Evolutionary conservation across 345 rosid genomes (phyloP).

Genomic region (Eucalyptus lansdowneana): DNA sequence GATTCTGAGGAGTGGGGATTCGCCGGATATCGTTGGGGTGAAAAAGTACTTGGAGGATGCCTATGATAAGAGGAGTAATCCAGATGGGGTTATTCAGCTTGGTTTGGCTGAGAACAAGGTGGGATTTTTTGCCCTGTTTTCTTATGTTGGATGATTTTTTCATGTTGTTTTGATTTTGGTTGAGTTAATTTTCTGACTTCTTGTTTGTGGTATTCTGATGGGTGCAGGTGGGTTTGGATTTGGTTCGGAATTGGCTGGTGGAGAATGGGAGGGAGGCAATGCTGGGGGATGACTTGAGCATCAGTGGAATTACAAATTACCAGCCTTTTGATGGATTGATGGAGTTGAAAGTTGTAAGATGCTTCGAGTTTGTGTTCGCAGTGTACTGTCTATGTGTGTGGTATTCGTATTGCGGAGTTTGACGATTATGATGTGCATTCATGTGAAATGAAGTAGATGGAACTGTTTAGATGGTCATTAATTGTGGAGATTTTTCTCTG

Average conservation of each 20-base stretch:
- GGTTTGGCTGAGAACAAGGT: slow-evolving; percentile 65
- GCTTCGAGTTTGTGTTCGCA: neutral
- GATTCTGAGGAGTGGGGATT: slow-evolving; percentile 40
- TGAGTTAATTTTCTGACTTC: neutral
- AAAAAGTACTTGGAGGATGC: slow-evolving; percentile 56
- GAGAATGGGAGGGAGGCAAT: slow-evolving; percentile 45
- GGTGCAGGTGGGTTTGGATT: slow-evolving; percentile 36
- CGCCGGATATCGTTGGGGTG: slow-evolving; percentile 37
- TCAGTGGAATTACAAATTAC: slow-evolving; percentile 53
- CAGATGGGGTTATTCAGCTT: slow-evolving; percentile 71
- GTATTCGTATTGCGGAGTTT: neutral
- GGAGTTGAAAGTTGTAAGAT: slow-evolving; percentile 69
- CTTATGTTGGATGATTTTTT: neutral
- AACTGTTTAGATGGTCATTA: neutral
- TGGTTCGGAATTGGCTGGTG: slow-evolving; percentile 43
- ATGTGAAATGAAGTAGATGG: neutral
- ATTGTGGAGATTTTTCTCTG: neutral
- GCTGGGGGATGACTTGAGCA: slow-evolving; percentile 26
- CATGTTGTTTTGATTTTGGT: neutral
- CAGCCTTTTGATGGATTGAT: slow-evolving; percentile 62
- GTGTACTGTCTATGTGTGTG: neutral
- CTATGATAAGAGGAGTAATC: slow-evolving; percentile 48
- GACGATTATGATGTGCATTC: neutral
- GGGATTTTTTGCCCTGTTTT: neutral
- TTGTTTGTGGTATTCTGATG: neutral